phyloP scores from a whole-genome alignment of 2,329 filamentous ascomycete genomes.

The Aspergillus quadrilineatus region DNA sequence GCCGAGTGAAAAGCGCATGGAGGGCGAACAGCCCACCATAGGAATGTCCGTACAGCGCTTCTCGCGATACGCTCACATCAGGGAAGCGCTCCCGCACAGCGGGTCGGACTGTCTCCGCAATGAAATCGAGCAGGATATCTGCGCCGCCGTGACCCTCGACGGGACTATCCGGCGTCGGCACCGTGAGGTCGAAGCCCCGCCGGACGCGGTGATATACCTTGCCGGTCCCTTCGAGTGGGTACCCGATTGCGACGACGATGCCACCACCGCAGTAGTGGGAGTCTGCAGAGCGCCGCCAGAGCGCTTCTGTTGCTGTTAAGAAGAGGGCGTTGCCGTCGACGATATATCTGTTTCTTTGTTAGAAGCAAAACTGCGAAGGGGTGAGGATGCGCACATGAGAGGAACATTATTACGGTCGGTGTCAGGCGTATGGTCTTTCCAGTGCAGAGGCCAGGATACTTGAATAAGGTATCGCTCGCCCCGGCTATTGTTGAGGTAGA shows the following conservation, averaged over 20 bases:
- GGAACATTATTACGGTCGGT: slow-evolving; percentile 1
- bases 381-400: neutral
- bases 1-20: slow-evolving; percentile 46
- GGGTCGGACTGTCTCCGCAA: neutral
- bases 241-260: slow-evolving; percentile 25
- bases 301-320: slow-evolving; percentile 23
- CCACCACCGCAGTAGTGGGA: slow-evolving; percentile 17
- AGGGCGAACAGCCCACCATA: slow-evolving; percentile 52
- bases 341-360: slow-evolving; percentile 18
- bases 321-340: slow-evolving; percentile 27
- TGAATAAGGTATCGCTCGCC: slow-evolving; percentile 22
- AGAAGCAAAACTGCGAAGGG: neutral
- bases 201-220: slow-evolving; percentile 7
- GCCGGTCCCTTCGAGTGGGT: slow-evolving; percentile 15
- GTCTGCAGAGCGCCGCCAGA: slow-evolving; percentile 20
- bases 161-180: neutral
- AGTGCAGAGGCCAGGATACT: slow-evolving; percentile 24
- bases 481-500: slow-evolving; percentile 17
- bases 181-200: slow-evolving; percentile 7
- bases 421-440: slow-evolving; percentile 8
- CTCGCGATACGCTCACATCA: slow-evolving; percentile 29
- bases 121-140: slow-evolving; percentile 12
- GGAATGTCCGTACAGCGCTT: slow-evolving; percentile 52
- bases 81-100: slow-evolving; percentile 1
- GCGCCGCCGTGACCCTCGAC: slow-evolving; percentile 8